Conservation (phyloP, 2,329 filamentous ascomycete species). For the Diaporthe sp. region DNA sequence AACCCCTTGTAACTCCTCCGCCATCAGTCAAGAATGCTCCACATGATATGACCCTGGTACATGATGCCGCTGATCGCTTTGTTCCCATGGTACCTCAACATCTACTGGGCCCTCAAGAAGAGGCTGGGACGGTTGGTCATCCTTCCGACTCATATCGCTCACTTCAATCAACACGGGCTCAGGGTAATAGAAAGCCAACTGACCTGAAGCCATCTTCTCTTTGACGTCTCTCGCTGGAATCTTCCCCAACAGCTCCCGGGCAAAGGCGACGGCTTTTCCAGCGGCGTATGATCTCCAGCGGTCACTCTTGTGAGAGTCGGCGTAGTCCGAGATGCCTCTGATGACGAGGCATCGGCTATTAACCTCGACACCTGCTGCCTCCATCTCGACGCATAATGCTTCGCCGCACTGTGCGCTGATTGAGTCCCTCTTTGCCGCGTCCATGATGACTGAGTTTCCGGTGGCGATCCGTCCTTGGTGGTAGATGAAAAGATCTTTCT, state of each 20-base stretch:
- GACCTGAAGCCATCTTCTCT: conserved; percentile 2
- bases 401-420: conserved; percentile 42
- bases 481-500: conserved; percentile 5
- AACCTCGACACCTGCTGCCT: conserved; percentile 48
- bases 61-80: neutral
- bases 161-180: neutral
- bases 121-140: neutral
- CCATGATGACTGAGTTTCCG: conserved; percentile 54
- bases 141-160: neutral
- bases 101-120: neutral
- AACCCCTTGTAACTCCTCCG: neutral
- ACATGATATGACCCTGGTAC: neutral
- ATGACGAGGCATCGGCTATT: conserved; percentile 53
- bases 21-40: neutral
- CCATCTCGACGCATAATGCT: conserved; percentile 50
- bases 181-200: neutral
- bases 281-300: conserved; percentile 54
- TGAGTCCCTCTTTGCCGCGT: conserved; percentile 49
- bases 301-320: conserved; percentile 56
- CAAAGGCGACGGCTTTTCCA: conserved; percentile 49
- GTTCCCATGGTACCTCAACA: neutral
- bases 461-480: conserved; percentile 50
- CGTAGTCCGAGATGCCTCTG: conserved; percentile 58
- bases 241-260: conserved; percentile 41
- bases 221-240: neutral